These are phyloP conservation scores for Hippophae gyantsensis DNA, from an alignment of 306 rosid genomes.

Conservation along the genomic window DNA sequence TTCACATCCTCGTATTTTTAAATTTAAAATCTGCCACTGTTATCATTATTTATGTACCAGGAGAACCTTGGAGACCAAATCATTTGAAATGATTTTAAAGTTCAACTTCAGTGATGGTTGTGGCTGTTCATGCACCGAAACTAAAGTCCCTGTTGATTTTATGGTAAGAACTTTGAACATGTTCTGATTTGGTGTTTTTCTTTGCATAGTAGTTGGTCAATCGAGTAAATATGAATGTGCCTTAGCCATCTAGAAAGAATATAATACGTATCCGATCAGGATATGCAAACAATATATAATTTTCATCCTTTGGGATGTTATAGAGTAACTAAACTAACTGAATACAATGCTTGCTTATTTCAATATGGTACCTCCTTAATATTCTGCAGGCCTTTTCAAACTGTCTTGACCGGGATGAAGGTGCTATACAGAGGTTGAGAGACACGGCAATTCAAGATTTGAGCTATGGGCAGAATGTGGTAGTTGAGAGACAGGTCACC, in stretches of 20 bases:
- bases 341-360: no score
- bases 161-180: conserved; percentile 39
- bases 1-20: conserved; percentile 1
- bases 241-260: no score
- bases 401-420: conserved; percentile 48
- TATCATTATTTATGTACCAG: conserved; percentile 38
- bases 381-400: conserved; percentile 52
- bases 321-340: no score
- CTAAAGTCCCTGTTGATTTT: conserved; percentile 67
- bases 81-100: conserved; percentile 77
- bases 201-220: not conserved
- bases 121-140: conserved; percentile 51
- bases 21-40: conserved; percentile 13
- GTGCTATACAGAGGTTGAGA: conserved; percentile 55
- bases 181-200: conserved; percentile 6
- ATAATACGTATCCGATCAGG: no score
- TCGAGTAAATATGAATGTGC: no score
- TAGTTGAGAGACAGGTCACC: conserved; percentile 48
- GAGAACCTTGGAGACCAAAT: conserved; percentile 58
- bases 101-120: conserved; percentile 84
- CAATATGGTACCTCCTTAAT: no score
- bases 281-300: no score
- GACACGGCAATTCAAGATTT: conserved; percentile 53
- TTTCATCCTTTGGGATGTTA: no score
- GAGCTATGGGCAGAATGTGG: conserved; percentile 64